Conservation (phyloP, 2,329 filamentous ascomycete genomes). For the Penicillium sp. region DNA sequence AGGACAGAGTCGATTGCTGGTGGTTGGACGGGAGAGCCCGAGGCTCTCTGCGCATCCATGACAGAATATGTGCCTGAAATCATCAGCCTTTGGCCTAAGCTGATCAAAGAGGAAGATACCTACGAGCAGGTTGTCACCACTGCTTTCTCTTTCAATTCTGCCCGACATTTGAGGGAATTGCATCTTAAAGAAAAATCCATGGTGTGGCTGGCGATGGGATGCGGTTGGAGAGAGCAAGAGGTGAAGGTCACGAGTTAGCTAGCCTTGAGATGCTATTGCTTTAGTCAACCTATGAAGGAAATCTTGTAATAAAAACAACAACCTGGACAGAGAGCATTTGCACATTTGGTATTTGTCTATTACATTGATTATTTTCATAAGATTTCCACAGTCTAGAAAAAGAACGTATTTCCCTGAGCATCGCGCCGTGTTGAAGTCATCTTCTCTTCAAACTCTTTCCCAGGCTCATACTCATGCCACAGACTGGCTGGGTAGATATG, state of each 20-base stretch:
- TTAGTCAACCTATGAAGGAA: not conserved
- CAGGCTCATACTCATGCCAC: conserved; percentile 93
- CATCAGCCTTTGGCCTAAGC: conserved; percentile 8
- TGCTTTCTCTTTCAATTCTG: conserved; percentile 65
- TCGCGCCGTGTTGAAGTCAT: conserved; percentile 76
- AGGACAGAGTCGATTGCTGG: conserved; percentile 63
- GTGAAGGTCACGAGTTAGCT: conserved; percentile 9
- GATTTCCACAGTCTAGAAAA: conserved; percentile 54
- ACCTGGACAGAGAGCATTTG: not conserved
- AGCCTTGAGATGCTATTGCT: not conserved
- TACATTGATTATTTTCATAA: conserved; percentile 12
- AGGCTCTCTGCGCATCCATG: conserved; percentile 65
- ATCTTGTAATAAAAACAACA: not conserved
- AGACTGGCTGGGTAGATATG: conserved; percentile 96
- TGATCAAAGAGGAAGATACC: conserved; percentile 14
- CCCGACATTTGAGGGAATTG: conserved; percentile 75
- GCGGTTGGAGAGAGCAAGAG: conserved; percentile 4
- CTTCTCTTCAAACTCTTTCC: conserved; percentile 65
- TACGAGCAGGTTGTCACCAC: conserved; percentile 89
- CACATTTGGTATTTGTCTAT: conserved; percentile 4
- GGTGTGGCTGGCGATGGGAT: conserved; percentile 10
- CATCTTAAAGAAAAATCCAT: conserved; percentile 78
- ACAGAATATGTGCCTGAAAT: conserved; percentile 77
- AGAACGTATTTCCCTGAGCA: conserved; percentile 86
- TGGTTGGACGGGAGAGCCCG: conserved; percentile 57